Conservation (phyloP, 2,329 filamentous ascomycete genomes). For the Cytospora paraplurivora region DNA sequence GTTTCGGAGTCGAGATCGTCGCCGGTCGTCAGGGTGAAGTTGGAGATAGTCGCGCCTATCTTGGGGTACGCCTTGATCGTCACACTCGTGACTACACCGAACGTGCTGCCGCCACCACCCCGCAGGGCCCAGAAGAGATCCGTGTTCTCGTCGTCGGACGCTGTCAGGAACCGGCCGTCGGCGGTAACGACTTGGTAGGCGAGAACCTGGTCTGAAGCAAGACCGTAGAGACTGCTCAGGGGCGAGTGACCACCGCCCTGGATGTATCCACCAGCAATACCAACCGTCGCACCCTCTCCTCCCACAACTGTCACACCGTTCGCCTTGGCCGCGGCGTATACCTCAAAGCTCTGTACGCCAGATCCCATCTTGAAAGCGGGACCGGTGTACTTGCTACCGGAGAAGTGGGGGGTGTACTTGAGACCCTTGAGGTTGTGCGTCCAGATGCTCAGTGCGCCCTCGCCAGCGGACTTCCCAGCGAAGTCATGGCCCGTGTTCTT, state of each 20-base stretch:
- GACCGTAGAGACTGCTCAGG: constrained; percentile 50
- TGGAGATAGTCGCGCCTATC: constrained; percentile 29
- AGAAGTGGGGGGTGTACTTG: constrained; percentile 37
- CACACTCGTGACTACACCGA: constrained; percentile 38
- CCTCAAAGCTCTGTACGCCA: constrained; percentile 55
- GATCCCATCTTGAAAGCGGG: constrained; percentile 57
- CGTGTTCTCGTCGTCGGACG: constrained; percentile 43
- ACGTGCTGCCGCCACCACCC: constrained; percentile 47
- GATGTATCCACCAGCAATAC: constrained; percentile 49
- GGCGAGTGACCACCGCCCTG: constrained; percentile 58
- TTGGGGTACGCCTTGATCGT: constrained; percentile 35
- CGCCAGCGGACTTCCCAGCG: constrained; percentile 41
- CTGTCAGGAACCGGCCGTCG: constrained; percentile 45
- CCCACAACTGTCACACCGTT: constrained; percentile 52
- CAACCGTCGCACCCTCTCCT: constrained; percentile 50
- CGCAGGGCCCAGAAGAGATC: constrained; percentile 54
- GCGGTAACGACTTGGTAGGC: constrained; percentile 50
- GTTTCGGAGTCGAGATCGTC: constrained; percentile 53
- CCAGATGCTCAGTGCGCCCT: constrained; percentile 42
- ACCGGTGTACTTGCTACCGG: constrained; percentile 41
- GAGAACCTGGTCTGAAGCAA: constrained; percentile 52
- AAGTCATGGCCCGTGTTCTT: constrained; percentile 57
- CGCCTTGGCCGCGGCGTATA: constrained; percentile 51
- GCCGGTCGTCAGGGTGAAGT: constrained; percentile 43
- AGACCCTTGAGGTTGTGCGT: constrained; percentile 41